Percentiles rank a stretch among this genome's conserved stretches.
These are phyloP conservation scores for Neurospora tetrasperma DNA, from an alignment of 495 filamentous ascomycete genomes.

Conservation along the genomic window DNA sequence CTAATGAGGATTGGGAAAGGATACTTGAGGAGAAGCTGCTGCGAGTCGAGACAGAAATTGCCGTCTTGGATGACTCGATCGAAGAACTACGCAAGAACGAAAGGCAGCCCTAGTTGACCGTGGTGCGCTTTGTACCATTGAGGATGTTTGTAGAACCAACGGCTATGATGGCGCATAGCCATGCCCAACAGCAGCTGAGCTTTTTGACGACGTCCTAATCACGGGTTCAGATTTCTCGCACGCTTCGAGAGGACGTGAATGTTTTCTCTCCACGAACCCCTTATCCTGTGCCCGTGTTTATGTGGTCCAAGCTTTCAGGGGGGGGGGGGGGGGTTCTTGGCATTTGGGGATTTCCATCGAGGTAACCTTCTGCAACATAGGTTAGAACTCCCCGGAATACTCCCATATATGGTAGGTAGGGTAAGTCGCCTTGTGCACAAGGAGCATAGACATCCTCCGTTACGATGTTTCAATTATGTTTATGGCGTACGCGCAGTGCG, in stretches of 20 bases:
- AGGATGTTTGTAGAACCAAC: background rate
- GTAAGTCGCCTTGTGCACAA: background rate
- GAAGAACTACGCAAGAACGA: slow-evolving; percentile 38
- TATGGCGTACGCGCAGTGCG: background rate
- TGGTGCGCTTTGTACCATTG: background rate
- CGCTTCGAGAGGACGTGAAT: background rate
- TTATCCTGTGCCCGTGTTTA: background rate
- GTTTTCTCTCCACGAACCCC: background rate
- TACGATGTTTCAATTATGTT: background rate
- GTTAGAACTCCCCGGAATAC: background rate
- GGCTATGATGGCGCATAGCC: background rate
- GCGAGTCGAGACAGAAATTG: slow-evolving; percentile 72
- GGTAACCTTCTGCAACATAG: background rate
- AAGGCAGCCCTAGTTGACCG: background rate
- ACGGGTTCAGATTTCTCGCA: background rate
- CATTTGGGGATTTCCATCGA: background rate
- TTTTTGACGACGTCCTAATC: background rate
- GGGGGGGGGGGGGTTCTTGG: background rate
- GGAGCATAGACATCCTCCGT: background rate
- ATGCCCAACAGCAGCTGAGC: background rate
- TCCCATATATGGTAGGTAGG: no score
- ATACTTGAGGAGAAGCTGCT: slow-evolving; percentile 71
- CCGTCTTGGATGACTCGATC: slow-evolving; percentile 78
- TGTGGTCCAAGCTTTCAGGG: background rate
- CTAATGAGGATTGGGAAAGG: slow-evolving; percentile 66